Conservation (phyloP, 2,329 filamentous ascomycete genomes). For the Aspergillus tubingensis region DNA sequence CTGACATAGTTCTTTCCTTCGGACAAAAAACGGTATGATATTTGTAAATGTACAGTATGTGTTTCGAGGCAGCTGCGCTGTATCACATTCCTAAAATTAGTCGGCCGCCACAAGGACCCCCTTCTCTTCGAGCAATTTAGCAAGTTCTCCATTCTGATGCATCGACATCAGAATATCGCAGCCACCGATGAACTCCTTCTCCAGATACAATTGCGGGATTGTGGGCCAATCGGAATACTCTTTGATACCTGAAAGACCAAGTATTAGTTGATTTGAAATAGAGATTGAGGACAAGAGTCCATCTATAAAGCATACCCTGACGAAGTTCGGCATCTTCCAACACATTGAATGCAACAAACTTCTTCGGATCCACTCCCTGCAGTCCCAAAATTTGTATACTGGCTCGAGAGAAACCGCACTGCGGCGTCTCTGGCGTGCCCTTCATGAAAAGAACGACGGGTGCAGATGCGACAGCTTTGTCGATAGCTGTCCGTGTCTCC, state of each 20-base stretch:
- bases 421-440: conserved; percentile 91
- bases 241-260: conserved; percentile 73
- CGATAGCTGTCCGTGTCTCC: conserved; percentile 78
- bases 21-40: neutral
- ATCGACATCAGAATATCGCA: conserved; percentile 96
- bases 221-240: conserved; percentile 99
- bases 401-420: conserved; percentile 95
- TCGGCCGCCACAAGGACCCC: conserved; percentile 72
- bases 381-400: conserved; percentile 92
- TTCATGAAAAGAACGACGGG: conserved; percentile 99
- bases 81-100: conserved; percentile 17
- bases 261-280: conserved; percentile 6
- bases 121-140: conserved; percentile 90
- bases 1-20: neutral
- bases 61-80: neutral
- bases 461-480: conserved; percentile 82
- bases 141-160: conserved; percentile 93
- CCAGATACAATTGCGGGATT: conserved; percentile 92
- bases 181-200: conserved; percentile 96
- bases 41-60: neutral
- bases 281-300: neutral
- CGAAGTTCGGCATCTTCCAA: conserved; percentile 87
- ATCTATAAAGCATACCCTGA: conserved; percentile 59
- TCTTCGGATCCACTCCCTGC: conserved; percentile 90
- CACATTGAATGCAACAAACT: conserved; percentile 98